Percentiles rank a stretch among this genome's conserved stretches.
These are phyloP conservation scores for Myxozyma sirexii DNA, from an alignment of 805 yeast species.

Conservation along the genomic window DNA sequence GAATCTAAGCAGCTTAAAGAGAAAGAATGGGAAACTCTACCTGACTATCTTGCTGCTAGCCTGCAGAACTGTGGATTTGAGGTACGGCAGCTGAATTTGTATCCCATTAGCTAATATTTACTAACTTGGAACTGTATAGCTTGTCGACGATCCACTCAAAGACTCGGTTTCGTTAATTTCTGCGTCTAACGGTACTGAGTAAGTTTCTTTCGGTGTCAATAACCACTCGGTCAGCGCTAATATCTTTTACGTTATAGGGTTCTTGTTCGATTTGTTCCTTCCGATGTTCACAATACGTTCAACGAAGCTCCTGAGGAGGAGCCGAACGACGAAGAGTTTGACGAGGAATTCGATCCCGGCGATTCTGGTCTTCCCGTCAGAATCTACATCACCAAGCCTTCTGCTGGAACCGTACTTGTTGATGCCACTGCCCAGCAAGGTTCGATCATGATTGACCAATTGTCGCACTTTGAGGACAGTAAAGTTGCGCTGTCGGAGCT, in stretches of 20 bases:
- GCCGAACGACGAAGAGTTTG: slow-evolving; percentile 16
- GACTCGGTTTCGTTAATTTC: neutral
- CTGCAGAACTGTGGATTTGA: slow-evolving; percentile 13
- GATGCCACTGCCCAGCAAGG: slow-evolving; percentile 8
- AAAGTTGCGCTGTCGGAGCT: slow-evolving; percentile 14
- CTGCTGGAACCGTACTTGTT: slow-evolving; percentile 21
- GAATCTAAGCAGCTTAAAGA: slow-evolving; percentile 16
- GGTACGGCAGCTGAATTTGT: neutral
- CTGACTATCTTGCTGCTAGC: slow-evolving; percentile 2
- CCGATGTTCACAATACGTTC: slow-evolving; percentile 20
- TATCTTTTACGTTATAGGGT: neutral
- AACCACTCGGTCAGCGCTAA: neutral
- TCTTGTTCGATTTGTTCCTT: slow-evolving; percentile 18
- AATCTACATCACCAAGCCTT: slow-evolving; percentile 22
- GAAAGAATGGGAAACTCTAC: slow-evolving; percentile 8
- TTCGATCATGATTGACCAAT: slow-evolving; percentile 13
- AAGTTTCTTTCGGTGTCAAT: neutral
- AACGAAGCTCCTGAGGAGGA: neutral
- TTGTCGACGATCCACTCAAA: slow-evolving; percentile 3
- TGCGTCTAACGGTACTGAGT: neutral
- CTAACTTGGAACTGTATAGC: neutral
- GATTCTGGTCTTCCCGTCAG: slow-evolving; percentile 16
- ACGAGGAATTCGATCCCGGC: slow-evolving; percentile 6
- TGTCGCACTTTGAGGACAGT: slow-evolving; percentile 19
- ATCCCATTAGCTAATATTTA: neutral